Base-by-base conservation (phyloP, 1,284 basidiomycete species). In the Agaricales sp. region DNA sequence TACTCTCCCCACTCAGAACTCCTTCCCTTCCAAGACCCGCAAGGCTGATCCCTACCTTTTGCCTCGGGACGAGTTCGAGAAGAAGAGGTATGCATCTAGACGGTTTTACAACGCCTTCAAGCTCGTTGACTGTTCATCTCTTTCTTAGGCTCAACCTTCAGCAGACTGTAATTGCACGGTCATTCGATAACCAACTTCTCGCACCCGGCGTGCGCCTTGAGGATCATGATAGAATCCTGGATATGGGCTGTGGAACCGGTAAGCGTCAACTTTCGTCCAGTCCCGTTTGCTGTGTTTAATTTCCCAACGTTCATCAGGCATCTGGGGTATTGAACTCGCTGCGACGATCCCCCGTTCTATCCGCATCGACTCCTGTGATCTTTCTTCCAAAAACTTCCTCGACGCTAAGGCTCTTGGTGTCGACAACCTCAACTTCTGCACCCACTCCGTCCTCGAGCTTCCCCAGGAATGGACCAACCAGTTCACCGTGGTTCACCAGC, bases 311-410 rank as follows among this genome's bases (percentile, higher is more conserved):
- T 14, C 6, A 30, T 11, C 18, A 41, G 39, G 39, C 6, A 41
- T 41, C 6, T 41, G 39, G 39, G 6, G 8, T 6, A 41, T 41
- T 6, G 19, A 41, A 6, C 39, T 41, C 19, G 6, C 39, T 41
- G 16, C 39, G n/a, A 6, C 8, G 8, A 4, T 20, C 4, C 39
- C 39, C 18, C 39, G 6, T 16, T 11, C 39, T 20, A 16, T 41
- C 18, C 39, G 18, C 8, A 8, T 41, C 16, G 39, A 41, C 8
- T n/a, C 39, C n/a, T 41, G 39, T 16, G 39, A 41, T 20, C 39
- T 41, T 41, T 41, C 39, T 4, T 41, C 39, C 4, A 41, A 41
- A 41, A 41, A 41, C 16, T 41, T 41, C 39, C 39, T 41, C 39
- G 39, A 41, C 19, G 6, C 18, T 16, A 41, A 8, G 16, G 8